Conservation (phyloP, 805 yeast species). For the Millerago galiae region DNA sequence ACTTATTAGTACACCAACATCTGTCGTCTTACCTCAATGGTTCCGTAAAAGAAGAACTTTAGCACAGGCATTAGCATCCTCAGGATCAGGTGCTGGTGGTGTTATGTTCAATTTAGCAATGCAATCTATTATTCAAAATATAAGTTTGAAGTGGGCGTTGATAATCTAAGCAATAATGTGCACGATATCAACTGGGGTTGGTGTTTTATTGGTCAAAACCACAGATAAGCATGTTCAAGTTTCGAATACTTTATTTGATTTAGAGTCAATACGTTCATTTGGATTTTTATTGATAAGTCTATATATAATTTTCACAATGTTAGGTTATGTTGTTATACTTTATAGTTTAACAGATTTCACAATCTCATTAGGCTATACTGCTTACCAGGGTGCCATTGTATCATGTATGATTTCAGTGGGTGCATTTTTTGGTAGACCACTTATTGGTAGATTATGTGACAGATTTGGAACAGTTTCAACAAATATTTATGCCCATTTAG, state of each 20-base stretch:
- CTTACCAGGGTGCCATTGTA: conserved; percentile 48
- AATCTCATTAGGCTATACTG: conserved; percentile 47
- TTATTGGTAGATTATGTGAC: conserved; percentile 44
- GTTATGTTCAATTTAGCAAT: conserved; percentile 29
- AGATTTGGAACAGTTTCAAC: conserved; percentile 43
- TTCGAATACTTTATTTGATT: conserved; percentile 34
- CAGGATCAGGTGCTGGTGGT: conserved; percentile 39
- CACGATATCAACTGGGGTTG: conserved; percentile 27
- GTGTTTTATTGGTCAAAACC: conserved; percentile 29
- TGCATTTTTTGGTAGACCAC: conserved; percentile 48
- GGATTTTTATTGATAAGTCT: conserved; percentile 38
- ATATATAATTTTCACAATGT: conserved; percentile 40
- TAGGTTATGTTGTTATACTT: conserved; percentile 55
- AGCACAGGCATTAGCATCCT: conserved; percentile 31
- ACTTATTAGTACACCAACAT: conserved; percentile 39
- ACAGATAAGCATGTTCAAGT: conserved; percentile 31
- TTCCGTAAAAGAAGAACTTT: conserved; percentile 52
- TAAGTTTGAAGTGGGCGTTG: conserved; percentile 25
- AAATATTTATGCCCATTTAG: conserved; percentile 30
- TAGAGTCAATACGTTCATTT: conserved; percentile 29
- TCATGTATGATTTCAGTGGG: conserved; percentile 56
- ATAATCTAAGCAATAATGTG: conserved; percentile 31
- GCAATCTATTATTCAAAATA: conserved; percentile 25
- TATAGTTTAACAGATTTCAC: conserved; percentile 55
- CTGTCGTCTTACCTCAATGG: conserved; percentile 64